phyloP scores from a whole-genome alignment of 2,329 filamentous ascomycete species.

The Diaporthe batatas region DNA sequence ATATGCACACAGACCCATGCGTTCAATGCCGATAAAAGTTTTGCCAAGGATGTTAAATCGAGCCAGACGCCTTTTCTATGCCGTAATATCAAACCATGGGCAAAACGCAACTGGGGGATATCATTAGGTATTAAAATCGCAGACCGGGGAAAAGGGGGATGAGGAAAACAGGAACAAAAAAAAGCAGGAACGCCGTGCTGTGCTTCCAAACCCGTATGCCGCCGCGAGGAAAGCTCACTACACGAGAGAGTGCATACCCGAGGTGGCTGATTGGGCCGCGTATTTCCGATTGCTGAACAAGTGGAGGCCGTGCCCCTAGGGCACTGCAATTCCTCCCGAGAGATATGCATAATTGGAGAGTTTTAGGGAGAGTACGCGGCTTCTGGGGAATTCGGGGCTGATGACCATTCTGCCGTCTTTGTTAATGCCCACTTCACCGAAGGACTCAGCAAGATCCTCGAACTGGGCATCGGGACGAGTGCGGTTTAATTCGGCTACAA shows the following conservation, averaged over 20 bases:
- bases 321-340: slow-evolving; percentile 54
- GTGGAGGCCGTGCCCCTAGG: slow-evolving; percentile 34
- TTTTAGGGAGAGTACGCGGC: slow-evolving; percentile 68
- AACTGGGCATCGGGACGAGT: slow-evolving; percentile 72
- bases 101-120: slow-evolving; percentile 31
- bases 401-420: slow-evolving; percentile 72
- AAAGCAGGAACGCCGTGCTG: slow-evolving; percentile 40
- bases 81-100: slow-evolving; percentile 35
- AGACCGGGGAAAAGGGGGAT: background rate
- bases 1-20: background rate
- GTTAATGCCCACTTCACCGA: slow-evolving; percentile 70
- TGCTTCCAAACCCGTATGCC: slow-evolving; percentile 35
- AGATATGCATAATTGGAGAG: slow-evolving; percentile 69
- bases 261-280: background rate
- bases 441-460: slow-evolving; percentile 73
- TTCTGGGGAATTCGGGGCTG: slow-evolving; percentile 66
- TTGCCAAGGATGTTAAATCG: slow-evolving; percentile 4
- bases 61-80: slow-evolving; percentile 40
- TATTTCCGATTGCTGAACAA: background rate
- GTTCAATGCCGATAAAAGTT: background rate
- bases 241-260: slow-evolving; percentile 5
- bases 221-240: background rate
- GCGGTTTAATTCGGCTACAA: slow-evolving; percentile 70
- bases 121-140: slow-evolving; percentile 36
- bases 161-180: too few relatives aligned